Percentiles rank a stretch among this genome's conserved stretches.
phyloP scores from a whole-genome alignment of 441 rosid species.

The Manihot esculenta region DNA sequence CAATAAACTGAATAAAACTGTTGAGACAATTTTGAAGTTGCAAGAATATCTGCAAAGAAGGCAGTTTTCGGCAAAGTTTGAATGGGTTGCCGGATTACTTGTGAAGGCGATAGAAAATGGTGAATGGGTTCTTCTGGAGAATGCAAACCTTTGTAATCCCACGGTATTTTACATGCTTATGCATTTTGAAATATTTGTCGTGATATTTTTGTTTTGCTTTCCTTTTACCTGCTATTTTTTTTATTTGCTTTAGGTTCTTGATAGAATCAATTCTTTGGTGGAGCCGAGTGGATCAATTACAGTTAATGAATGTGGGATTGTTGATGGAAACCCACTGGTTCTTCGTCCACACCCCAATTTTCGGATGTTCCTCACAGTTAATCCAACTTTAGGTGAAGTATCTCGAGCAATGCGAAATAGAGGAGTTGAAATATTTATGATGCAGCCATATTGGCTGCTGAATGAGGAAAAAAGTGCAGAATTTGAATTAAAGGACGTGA shows the following conservation, averaged over 20 bases:
- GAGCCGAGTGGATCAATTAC: slow-evolving; percentile 92
- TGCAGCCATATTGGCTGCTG: slow-evolving; percentile 88
- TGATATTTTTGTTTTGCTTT: slow-evolving; percentile 5
- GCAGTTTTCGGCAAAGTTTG: slow-evolving; percentile 72
- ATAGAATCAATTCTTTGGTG: slow-evolving; percentile 97
- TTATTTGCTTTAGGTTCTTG: slow-evolving; percentile 73
- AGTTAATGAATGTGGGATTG: slow-evolving; percentile 83
- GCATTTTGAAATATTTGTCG: slow-evolving; percentile 10
- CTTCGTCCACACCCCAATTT: slow-evolving; percentile 85
- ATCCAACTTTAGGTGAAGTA: slow-evolving; percentile 89
- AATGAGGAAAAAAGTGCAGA: slow-evolving; percentile 51
- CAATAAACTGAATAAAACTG: slow-evolving; percentile 50
- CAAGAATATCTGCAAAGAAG: slow-evolving; percentile 43
- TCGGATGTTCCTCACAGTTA: slow-evolving; percentile 83
- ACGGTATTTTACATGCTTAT: slow-evolving; percentile 53
- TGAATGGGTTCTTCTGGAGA: slow-evolving; percentile 93
- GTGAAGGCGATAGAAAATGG: slow-evolving; percentile 95
- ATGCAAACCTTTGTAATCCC: slow-evolving; percentile 98
- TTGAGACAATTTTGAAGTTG: slow-evolving; percentile 59
- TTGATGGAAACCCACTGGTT: slow-evolving; percentile 88
- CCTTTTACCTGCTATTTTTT: slow-evolving; percentile 7
- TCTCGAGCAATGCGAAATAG: slow-evolving; percentile 99
- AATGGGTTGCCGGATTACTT: slow-evolving; percentile 92
- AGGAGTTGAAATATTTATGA: slow-evolving; percentile 94
- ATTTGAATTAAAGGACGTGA: slow-evolving; percentile 57